Evolutionary conservation across 345 rosid genomes (phyloP).

Genomic region (Eutrema heterophyllum): DNA sequence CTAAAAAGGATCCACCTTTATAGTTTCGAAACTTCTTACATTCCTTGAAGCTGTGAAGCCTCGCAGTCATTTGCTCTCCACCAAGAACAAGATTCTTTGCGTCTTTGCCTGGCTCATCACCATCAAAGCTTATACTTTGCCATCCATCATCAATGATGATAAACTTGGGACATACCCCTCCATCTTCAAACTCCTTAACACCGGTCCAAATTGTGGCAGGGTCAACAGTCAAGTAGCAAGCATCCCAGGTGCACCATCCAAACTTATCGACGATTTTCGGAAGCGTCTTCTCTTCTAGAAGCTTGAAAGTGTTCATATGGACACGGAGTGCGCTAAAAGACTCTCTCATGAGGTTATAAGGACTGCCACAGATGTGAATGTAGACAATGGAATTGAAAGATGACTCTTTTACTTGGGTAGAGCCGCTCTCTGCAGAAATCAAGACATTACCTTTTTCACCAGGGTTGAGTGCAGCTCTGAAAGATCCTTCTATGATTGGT

Average conservation of each 20-base stretch:
- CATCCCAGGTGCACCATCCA: constrained; percentile 99
- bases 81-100: constrained; percentile 67
- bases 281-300: constrained; percentile 65
- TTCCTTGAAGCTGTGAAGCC: constrained; percentile 66
- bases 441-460: constrained; percentile 52
- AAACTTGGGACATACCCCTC: constrained; percentile 66
- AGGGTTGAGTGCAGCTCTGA: constrained; percentile 67
- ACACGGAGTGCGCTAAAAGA: constrained; percentile 67
- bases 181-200: constrained; percentile 59
- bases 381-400: constrained; percentile 61
- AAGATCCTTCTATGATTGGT: constrained; percentile 64
- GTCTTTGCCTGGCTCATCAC: constrained; percentile 42
- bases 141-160: constrained; percentile 88
- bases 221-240: constrained; percentile 79
- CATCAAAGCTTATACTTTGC: constrained; percentile 66
- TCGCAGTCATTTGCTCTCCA: constrained; percentile 81
- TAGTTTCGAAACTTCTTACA: constrained; percentile 63
- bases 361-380: constrained; percentile 69
- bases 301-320: constrained; percentile 73
- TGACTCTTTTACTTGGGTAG: constrained; percentile 43
- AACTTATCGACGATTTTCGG: constrained; percentile 64
- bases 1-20: constrained; percentile 47
- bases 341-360: constrained; percentile 74
- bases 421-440: constrained; percentile 72
- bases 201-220: constrained; percentile 81